Evolutionary conservation across 108 stramenopile genomes (phyloP), one percentile per base, ranked within the genome.

Genomic region (Nitzschia putrida): DNA sequence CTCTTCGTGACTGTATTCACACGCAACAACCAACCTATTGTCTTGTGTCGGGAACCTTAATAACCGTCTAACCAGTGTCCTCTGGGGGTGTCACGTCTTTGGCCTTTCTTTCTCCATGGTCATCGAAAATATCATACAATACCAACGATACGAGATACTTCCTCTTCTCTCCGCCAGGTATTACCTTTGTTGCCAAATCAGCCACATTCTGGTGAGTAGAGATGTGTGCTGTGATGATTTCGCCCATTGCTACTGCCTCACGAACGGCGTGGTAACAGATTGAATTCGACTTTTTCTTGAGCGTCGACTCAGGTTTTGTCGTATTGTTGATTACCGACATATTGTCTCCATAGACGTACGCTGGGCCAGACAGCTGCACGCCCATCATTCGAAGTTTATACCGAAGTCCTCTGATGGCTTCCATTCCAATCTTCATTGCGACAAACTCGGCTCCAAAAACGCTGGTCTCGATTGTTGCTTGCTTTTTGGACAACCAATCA

Each of bases 361-460:
- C 18, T 13, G 82, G 61, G 29, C 64, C 83, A 0, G 53, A 53
- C 21, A 80, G 52, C 20, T 69, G 71, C 6, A 84, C 73, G 4
- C 83, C 82, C 83, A 83, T 80, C 70, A 83, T 83, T 10, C 82
- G 51, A 18, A 83, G 57, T 66, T 85, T 81, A 69, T 85, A 85
- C 53, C 83, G 53, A 18, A 88, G 40, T 12, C 78, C 83, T 57
- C 72, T 5, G 16, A 81, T 24, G 25, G 47, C 74, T 57, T 85
- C 84, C 23, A 26, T 53, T 22, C 70, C 64, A 42, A 44, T 43
- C 57, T 73, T 84, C 78, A 84, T 82, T 26, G 82, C 88, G 12
- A 74, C 45, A 45, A 84, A 82, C 59, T 88, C 82, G 50, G 58
- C 56, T 76, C 87, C 57, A 66, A 56, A 60, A 3, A 72, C 64